A percentile compares a stretch with the other conserved stretches of the same genome.
Evolutionary conservation across 768 basidiomycete genomes (phyloP).

Genomic region (Pisolithus orientalis): DNA sequence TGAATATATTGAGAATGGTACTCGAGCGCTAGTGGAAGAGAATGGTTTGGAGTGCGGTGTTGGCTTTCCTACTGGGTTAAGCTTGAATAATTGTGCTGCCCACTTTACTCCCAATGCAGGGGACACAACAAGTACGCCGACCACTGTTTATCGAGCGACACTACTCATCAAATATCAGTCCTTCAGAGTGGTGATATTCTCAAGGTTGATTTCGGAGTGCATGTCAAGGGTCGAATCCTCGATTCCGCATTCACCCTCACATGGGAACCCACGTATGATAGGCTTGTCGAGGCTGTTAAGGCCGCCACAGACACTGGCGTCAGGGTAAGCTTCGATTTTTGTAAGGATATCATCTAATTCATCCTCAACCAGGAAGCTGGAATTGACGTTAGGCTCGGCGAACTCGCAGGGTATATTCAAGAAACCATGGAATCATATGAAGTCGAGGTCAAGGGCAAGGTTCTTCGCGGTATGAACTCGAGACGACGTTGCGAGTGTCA

Average conservation of each 20-base stretch:
- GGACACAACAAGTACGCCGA: conserved; percentile 65
- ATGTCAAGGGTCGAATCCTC: conserved; percentile 90
- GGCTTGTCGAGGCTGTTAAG: conserved; percentile 82
- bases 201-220: conserved; percentile 97
- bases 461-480: conserved; percentile 57
- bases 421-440: conserved; percentile 99
- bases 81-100: conserved; percentile 90
- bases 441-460: conserved; percentile 84
- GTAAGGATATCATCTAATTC: conserved; percentile 1
- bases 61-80: conserved; percentile 95
- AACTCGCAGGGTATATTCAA: conserved; percentile 87
- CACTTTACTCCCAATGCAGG: conserved; percentile 96
- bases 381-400: conserved; percentile 90
- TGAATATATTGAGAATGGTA: conserved; percentile 88
- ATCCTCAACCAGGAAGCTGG: conserved; percentile 70
- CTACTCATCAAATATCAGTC: conserved; percentile 41
- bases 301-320: conserved; percentile 94
- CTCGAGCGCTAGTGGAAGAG: conserved; percentile 87
- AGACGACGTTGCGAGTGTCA: not conserved
- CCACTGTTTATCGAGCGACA: not conserved
- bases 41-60: conserved; percentile 80
- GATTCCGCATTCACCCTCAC: conserved; percentile 95
- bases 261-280: conserved; percentile 87
- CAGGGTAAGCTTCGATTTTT: conserved; percentile 42
- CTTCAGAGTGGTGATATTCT: conserved; percentile 80